These are phyloP conservation scores for Fraxinus albicans DNA, from an alignment of 305 asterid genomes.

Conservation along the genomic window DNA sequence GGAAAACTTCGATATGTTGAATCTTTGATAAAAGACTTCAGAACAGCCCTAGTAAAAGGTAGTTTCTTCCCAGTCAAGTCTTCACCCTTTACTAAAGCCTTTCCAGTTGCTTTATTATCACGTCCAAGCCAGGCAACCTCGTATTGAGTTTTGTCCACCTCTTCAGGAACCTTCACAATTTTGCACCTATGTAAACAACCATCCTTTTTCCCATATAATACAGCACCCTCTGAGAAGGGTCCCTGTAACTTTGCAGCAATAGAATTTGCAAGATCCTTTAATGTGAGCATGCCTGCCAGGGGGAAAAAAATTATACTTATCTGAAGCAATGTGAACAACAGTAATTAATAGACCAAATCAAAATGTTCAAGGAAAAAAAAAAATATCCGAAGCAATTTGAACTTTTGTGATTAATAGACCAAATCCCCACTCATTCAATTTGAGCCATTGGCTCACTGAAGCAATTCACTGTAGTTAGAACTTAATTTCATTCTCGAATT, in stretches of 20 bases:
- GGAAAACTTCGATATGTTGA: constrained; percentile 79
- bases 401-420: background rate
- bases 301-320: background rate
- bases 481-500: background rate
- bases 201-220: constrained; percentile 71
- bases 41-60: constrained; percentile 72
- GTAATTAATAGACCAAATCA: background rate
- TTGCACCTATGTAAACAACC: constrained; percentile 61
- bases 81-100: constrained; percentile 50
- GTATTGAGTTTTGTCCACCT: constrained; percentile 48
- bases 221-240: constrained; percentile 64
- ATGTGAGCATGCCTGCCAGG: constrained; percentile 74
- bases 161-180: constrained; percentile 59
- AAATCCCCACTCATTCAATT: background rate
- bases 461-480: constrained; percentile 8
- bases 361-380: background rate
- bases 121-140: constrained; percentile 78
- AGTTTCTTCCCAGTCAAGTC: constrained; percentile 58
- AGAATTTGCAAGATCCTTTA: constrained; percentile 70
- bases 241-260: constrained; percentile 77
- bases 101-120: constrained; percentile 50
- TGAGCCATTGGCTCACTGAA: constrained; percentile 2
- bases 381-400: background rate
- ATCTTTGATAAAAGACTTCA: constrained; percentile 83
- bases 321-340: constrained; percentile 11